Conservation (phyloP, 2,329 filamentous ascomycete genomes). For the Aspergillus calidoustus region DNA sequence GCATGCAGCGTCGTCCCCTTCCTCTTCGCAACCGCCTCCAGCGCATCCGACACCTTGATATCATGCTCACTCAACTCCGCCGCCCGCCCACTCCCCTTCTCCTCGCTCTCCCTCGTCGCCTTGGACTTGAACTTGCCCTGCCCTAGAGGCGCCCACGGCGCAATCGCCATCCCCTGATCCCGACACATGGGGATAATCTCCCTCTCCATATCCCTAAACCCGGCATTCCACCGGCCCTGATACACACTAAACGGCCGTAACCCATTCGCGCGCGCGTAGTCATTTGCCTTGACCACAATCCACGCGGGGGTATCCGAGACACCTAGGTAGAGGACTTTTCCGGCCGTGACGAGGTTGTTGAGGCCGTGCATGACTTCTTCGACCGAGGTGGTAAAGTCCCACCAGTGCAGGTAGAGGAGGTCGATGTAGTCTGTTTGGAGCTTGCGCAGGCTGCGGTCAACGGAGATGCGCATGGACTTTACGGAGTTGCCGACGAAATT, state of each 20-base stretch:
- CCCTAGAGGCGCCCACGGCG: conserved; percentile 15
- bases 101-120: not conserved
- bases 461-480: conserved; percentile 18
- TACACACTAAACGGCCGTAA: conserved; percentile 18
- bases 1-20: conserved; percentile 13
- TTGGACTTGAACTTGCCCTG: conserved; percentile 13
- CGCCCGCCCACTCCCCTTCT: not conserved
- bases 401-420: conserved; percentile 23
- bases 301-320: conserved; percentile 18
- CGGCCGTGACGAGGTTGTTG: conserved; percentile 16
- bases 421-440: conserved; percentile 23
- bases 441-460: conserved; percentile 14
- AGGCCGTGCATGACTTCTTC: conserved; percentile 22
- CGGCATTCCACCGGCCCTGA: conserved; percentile 18
- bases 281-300: conserved; percentile 22
- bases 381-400: conserved; percentile 22
- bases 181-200: conserved; percentile 21
- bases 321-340: conserved; percentile 20
- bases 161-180: conserved; percentile 22
- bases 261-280: conserved; percentile 18
- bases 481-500: conserved; percentile 25
- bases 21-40: conserved; percentile 17
- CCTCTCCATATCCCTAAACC: conserved; percentile 14
- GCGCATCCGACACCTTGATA: conserved; percentile 15
- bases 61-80: conserved; percentile 11